Conservation (phyloP, 2,329 filamentous ascomycete genomes). For the Penicillium sp. region DNA sequence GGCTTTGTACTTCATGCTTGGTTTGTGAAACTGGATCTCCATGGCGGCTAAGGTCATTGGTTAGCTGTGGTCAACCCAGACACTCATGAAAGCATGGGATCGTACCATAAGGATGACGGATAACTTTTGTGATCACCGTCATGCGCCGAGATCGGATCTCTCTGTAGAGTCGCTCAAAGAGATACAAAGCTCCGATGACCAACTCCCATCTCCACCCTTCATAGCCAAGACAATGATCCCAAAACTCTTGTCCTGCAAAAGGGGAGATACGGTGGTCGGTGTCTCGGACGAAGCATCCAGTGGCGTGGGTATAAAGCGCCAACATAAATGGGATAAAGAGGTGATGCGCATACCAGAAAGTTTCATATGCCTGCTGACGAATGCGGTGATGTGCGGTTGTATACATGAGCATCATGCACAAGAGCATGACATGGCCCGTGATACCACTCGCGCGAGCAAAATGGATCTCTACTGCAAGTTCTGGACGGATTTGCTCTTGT, state of each 20-base stretch:
- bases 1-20: constrained; percentile 94
- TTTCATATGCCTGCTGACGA: constrained; percentile 92
- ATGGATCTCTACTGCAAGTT: constrained; percentile 79
- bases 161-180: constrained; percentile 79
- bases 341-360: constrained; percentile 98
- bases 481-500: constrained; percentile 66
- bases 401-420: constrained; percentile 99
- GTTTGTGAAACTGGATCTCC: constrained; percentile 94
- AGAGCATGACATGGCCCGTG: constrained; percentile 91
- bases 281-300: constrained; percentile 92
- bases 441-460: constrained; percentile 82
- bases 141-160: constrained; percentile 75
- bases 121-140: constrained; percentile 85
- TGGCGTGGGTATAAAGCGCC: constrained; percentile 88
- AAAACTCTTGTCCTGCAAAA: constrained; percentile 72
- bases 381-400: constrained; percentile 90
- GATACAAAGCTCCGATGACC: constrained; percentile 72
- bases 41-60: constrained; percentile 61
- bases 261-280: constrained; percentile 63
- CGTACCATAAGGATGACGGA: constrained; percentile 87
- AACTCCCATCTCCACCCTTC: constrained; percentile 97
- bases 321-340: constrained; percentile 95
- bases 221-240: constrained; percentile 89
- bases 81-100: background rate
- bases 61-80: background rate